Conservation (phyloP, 108 stramenopile genomes). For the Nitzschia sp. region DNA sequence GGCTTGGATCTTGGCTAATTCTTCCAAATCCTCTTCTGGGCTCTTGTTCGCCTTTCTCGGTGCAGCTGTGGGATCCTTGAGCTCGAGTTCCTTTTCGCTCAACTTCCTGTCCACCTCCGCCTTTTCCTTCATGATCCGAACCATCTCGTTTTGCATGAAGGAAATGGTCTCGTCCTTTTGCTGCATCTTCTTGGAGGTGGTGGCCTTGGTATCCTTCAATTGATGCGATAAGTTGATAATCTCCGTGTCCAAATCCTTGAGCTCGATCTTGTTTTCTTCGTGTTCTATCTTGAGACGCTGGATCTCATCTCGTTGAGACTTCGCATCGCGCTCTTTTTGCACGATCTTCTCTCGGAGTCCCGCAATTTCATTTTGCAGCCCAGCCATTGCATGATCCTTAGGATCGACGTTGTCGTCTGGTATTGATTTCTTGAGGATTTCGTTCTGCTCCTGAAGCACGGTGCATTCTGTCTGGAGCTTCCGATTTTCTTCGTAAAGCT, state of each 20-base stretch:
- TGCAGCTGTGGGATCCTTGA: not conserved
- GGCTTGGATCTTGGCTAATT: conserved; percentile 24
- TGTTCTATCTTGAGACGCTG: conserved; percentile 20
- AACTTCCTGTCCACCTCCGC: conserved; percentile 18
- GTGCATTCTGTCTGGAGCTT: conserved; percentile 6
- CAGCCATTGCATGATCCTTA: conserved; percentile 5
- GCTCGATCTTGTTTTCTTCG: conserved; percentile 15
- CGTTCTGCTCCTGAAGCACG: conserved; percentile 5
- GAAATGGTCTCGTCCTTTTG: conserved; percentile 38
- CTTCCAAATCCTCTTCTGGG: conserved; percentile 9
- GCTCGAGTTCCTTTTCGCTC: conserved; percentile 4
- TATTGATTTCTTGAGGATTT: not conserved
- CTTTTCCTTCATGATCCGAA: conserved; percentile 36
- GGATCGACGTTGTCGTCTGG: conserved; percentile 13
- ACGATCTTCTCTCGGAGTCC: conserved; percentile 34
- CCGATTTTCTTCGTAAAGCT: conserved; percentile 5
- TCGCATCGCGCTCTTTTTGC: conserved; percentile 31
- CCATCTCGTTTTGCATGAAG: conserved; percentile 45
- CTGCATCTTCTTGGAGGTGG: conserved; percentile 24
- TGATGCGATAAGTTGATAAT: conserved; percentile 16
- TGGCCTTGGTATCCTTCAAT: conserved; percentile 11
- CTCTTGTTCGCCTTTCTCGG: not conserved
- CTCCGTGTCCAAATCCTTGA: conserved; percentile 31
- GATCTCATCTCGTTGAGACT: conserved; percentile 29
- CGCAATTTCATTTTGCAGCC: conserved; percentile 31